Base-by-base conservation (phyloP, 2,329 filamentous ascomycete species). In the Colletotrichum viniferum region DNA sequence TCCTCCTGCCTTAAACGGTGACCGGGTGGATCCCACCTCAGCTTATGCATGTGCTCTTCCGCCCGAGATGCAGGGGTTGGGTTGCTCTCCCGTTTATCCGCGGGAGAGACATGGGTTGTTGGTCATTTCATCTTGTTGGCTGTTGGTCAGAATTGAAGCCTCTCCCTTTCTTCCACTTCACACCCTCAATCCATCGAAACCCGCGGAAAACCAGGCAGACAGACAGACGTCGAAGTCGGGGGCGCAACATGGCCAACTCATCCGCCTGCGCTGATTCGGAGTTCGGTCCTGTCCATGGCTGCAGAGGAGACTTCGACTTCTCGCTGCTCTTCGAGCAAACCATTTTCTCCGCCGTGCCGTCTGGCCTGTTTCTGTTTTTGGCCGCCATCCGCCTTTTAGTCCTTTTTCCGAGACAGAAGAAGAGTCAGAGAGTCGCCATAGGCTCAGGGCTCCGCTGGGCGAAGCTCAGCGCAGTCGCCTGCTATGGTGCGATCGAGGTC, bases 231-330 rank as follows among this genome's bases (percentile, higher is more conserved):
- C 9, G 4, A 48, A 48, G 9, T 26, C 52, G 21, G 0, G 0
- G 14, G 28, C 8, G 21, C 60, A 38, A n/a, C 32, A 38, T 63
- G 60, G 32, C 12, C 60, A 63, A 63, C 60, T 63, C 60, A 9
- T 63, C 32, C 10, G 30, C 32, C 5, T 38, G 32, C 60, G 32
- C 60, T 32, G 60, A 63, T 36, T 36, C 0, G 7, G 32, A 63
- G 4, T 63, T 63, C 60, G 60, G 32, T 24, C 60, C 60, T 26
- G 85, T 89, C 16, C 77, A 77, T 12, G 86, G 85, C 30, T 89
- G 87, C 72, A 85, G 87, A 13, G 84, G 80, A 63, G 84, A 87
- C 73, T 89, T 90, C 71, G 88, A 89, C 78, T 89, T 89, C 74
- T 89, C 88, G 1, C 80, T 89, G 64, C 83, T 82, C 21, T 89